Conservation (phyloP, 164 flowering plant genomes). For the Brasenia schreberi region DNA sequence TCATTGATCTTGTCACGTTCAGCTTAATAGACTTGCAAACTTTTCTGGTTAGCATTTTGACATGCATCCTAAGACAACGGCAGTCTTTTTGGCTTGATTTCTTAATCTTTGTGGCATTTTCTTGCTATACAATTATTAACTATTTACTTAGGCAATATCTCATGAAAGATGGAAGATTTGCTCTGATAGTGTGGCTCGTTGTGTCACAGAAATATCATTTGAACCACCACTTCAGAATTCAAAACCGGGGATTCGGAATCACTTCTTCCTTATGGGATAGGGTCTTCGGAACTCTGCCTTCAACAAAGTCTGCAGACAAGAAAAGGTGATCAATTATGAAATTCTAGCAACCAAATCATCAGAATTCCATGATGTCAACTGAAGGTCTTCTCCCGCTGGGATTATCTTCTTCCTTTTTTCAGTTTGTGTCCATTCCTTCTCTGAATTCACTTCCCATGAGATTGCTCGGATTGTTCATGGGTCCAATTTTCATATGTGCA, state of each 20-base stretch:
- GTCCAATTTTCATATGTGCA: background rate
- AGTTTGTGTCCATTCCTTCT: background rate
- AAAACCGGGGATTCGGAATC: conserved; percentile 80
- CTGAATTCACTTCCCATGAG: background rate
- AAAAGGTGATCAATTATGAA: conserved; percentile 14
- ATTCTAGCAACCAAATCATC: background rate
- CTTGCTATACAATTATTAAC: background rate
- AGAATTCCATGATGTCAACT: background rate
- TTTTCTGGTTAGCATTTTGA: background rate
- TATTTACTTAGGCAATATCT: background rate
- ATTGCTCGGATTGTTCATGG: background rate
- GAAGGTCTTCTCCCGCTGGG: background rate
- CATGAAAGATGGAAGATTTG: background rate
- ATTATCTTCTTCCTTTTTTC: background rate
- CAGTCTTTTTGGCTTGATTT: background rate
- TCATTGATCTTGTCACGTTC: too few relatives aligned
- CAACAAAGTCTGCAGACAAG: conserved; percentile 28
- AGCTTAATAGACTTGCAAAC: too few relatives aligned
- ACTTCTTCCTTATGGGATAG: conserved; percentile 84
- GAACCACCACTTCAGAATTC: conserved; percentile 88
- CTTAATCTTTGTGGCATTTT: background rate
- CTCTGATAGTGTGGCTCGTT: conserved; percentile 1
- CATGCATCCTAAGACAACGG: background rate
- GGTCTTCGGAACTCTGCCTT: conserved; percentile 79
- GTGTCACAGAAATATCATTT: conserved; percentile 69